A percentile compares a stretch with the other conserved stretches of the same genome.
These are phyloP conservation scores for Biscogniauxia sp. DNA, from an alignment of 2,329 filamentous ascomycete species.

Conservation along the genomic window DNA sequence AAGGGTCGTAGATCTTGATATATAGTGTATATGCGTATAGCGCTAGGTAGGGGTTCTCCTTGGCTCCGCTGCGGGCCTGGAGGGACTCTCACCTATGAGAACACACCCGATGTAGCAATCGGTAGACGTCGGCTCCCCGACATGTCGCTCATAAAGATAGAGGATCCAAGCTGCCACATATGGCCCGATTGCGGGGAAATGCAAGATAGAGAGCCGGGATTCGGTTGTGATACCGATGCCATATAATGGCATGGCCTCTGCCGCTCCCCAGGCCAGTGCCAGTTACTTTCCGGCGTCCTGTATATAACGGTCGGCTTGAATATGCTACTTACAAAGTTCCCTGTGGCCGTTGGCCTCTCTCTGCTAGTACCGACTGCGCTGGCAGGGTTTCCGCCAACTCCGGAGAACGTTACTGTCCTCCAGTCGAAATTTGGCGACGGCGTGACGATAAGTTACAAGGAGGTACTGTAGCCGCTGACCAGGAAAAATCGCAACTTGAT, in stretches of 20 bases:
- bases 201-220: not conserved
- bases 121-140: not conserved
- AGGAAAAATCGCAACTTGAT: not conserved
- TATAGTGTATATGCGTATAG: not conserved
- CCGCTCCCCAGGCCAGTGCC: not conserved
- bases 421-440: conserved; percentile 55
- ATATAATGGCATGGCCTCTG: not conserved
- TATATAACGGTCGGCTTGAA: not conserved
- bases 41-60: not conserved
- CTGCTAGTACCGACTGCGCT: conserved; percentile 14
- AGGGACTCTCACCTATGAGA: not conserved
- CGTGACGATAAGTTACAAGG: conserved; percentile 61
- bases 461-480: conserved; percentile 26
- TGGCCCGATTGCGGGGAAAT: not conserved
- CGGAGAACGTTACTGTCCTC: conserved; percentile 43
- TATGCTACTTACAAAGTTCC: conserved; percentile 10
- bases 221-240: not conserved
- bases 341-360: conserved; percentile 10
- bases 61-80: not conserved
- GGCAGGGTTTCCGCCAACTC: conserved; percentile 31
- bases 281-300: not conserved
- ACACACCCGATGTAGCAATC: not conserved
- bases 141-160: too few species aligned
- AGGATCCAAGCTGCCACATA: not conserved
- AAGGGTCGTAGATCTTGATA: not conserved